Evolutionary conservation across 371 early-diverging fungal genomes (phyloP).

Genomic region (Mucor plumbeus): DNA sequence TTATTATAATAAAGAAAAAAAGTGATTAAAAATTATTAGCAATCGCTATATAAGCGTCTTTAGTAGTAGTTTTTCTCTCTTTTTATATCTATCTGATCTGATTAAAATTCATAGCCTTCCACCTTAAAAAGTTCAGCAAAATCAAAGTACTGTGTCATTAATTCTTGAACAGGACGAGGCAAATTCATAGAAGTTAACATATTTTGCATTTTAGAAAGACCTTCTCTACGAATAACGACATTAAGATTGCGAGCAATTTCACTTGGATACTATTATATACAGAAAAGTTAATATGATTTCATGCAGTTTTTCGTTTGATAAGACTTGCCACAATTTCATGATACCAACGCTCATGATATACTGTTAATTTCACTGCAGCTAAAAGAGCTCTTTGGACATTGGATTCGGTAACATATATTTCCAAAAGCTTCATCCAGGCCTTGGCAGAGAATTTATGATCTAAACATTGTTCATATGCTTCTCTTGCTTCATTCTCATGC

Average conservation of each 20-base stretch:
- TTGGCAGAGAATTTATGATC: conserved; percentile 90
- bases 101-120: conserved; percentile 74
- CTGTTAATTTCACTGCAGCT: conserved; percentile 81
- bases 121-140: conserved; percentile 86
- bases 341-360: conserved; percentile 83
- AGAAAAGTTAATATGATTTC: no score
- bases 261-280: conserved; percentile 74
- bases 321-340: conserved; percentile 80
- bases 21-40: no score
- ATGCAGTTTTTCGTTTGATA: no score
- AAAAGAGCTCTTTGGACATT: conserved; percentile 81
- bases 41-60: no score
- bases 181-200: conserved; percentile 88
- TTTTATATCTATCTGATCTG: background rate
- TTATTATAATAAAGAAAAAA: no score
- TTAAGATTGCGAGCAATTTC: conserved; percentile 84
- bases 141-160: conserved; percentile 81
- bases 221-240: conserved; percentile 80
- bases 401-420: conserved; percentile 79
- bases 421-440: conserved; percentile 84
- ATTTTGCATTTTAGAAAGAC: conserved; percentile 90
- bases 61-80: no score
- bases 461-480: conserved; percentile 86
- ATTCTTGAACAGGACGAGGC: conserved; percentile 74
- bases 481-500: conserved; percentile 88